Percentiles rank a stretch among this genome's conserved stretches.
Evolutionary conservation across 441 rosid species (phyloP).

Genomic region (Erodium texanum): DNA sequence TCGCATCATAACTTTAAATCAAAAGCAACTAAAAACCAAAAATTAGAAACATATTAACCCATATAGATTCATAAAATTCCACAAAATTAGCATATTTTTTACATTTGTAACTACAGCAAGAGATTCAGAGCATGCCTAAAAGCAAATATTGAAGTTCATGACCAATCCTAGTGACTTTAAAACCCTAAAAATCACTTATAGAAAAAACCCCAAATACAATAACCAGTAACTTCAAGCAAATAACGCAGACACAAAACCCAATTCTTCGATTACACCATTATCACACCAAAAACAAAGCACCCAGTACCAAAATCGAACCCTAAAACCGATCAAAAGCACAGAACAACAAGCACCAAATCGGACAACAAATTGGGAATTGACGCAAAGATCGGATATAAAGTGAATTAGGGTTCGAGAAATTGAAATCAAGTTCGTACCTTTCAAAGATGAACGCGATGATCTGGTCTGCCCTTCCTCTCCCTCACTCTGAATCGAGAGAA

Average conservation of each 20-base stretch:
- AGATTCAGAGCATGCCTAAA: not conserved
- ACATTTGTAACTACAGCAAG: not conserved
- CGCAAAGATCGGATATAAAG: not conserved
- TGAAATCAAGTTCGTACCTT: not conserved
- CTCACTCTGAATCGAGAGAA: not conserved
- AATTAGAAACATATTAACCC: not conserved
- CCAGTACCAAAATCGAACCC: not conserved
- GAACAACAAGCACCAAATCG: not conserved
- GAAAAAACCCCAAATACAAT: not conserved
- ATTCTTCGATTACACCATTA: not conserved
- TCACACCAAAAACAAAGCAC: not conserved
- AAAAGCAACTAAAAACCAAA: not conserved
- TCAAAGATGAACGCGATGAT: not conserved
- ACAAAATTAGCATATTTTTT: not conserved
- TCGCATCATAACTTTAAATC: not conserved
- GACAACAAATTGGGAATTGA: not conserved
- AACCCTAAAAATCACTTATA: not conserved
- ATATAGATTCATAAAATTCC: not conserved
- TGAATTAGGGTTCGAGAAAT: not conserved
- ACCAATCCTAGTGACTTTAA: not conserved
- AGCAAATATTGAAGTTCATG: not conserved
- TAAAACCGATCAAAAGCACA: not conserved
- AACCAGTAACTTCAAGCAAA: too few relatives aligned
- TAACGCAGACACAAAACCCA: not conserved
- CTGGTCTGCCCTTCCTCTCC: not conserved